These are phyloP conservation scores for Mediolabrus comicus DNA, from an alignment of 108 stramenopile species.

Conservation along the genomic window DNA sequence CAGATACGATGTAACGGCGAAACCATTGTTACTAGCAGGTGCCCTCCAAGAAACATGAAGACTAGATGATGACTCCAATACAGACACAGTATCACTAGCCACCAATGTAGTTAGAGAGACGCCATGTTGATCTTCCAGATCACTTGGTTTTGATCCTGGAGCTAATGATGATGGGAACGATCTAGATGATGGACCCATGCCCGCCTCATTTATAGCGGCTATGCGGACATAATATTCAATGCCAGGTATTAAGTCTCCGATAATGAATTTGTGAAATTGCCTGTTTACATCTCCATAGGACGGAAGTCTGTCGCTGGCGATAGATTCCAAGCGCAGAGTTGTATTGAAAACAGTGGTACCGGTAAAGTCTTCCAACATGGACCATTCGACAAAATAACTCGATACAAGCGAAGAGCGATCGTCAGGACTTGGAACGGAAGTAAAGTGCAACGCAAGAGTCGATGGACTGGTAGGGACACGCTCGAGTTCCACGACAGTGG, in stretches of 20 bases:
- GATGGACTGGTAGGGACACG: conserved; percentile 39
- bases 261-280: conserved; percentile 11
- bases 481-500: conserved; percentile 42
- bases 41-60: conserved; percentile 60
- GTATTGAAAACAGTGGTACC: conserved; percentile 36
- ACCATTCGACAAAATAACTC: conserved; percentile 76
- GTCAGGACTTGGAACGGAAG: conserved; percentile 29
- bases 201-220: conserved; percentile 36
- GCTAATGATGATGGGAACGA: conserved; percentile 33
- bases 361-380: conserved; percentile 30
- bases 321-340: conserved; percentile 31
- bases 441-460: conserved; percentile 54
- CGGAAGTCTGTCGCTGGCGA: conserved; percentile 15
- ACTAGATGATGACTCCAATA: conserved; percentile 61
- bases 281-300: conserved; percentile 19
- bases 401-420: conserved; percentile 52
- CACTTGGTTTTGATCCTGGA: conserved; percentile 51
- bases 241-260: conserved; percentile 22
- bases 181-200: conserved; percentile 27
- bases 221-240: conserved; percentile 26
- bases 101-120: conserved; percentile 47
- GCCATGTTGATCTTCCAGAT: conserved; percentile 35
- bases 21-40: conserved; percentile 56
- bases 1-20: conserved; percentile 48
- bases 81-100: conserved; percentile 47